Evolutionary conservation across 2,329 filamentous ascomycete genomes (phyloP).

Genomic region (Chrysoporthe austroafricana): DNA sequence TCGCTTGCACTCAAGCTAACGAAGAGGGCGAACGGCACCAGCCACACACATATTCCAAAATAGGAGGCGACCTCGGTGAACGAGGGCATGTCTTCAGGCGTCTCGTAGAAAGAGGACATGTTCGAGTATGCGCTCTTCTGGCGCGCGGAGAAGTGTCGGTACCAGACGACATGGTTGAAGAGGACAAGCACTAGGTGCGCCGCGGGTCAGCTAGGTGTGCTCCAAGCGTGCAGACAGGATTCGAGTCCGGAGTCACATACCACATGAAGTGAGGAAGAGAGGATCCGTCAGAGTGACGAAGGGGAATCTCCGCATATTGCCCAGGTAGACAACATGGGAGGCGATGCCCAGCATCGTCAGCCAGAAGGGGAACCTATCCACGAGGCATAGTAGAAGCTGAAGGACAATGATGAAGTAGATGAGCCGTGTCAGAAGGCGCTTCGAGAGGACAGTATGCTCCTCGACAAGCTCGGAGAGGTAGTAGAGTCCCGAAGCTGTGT

Average conservation of each 20-base stretch:
- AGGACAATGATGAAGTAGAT: slow-evolving; percentile 81
- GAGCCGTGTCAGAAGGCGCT: slow-evolving; percentile 80
- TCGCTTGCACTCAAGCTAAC: slow-evolving; percentile 93
- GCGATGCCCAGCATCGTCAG: slow-evolving; percentile 75
- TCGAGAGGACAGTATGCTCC: slow-evolving; percentile 92
- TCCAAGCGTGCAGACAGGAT: background rate
- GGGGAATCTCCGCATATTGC: slow-evolving; percentile 76
- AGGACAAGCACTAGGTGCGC: slow-evolving; percentile 70
- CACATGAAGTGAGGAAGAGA: slow-evolving; percentile 80
- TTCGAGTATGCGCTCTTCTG: slow-evolving; percentile 62
- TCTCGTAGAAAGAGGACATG: slow-evolving; percentile 65
- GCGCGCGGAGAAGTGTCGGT: slow-evolving; percentile 80
- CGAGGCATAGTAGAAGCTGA: slow-evolving; percentile 73
- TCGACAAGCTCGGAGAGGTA: slow-evolving; percentile 98
- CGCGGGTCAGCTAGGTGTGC: slow-evolving; percentile 5
- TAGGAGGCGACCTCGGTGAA: slow-evolving; percentile 96
- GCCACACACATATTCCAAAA: slow-evolving; percentile 95
- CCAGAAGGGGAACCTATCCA: slow-evolving; percentile 84
- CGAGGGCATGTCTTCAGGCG: slow-evolving; percentile 66
- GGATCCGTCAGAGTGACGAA: slow-evolving; percentile 87
- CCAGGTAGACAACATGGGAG: slow-evolving; percentile 84
- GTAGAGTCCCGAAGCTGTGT: slow-evolving; percentile 88
- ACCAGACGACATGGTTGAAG: slow-evolving; percentile 94
- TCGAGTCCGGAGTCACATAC: slow-evolving; percentile 51
- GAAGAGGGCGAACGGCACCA: slow-evolving; percentile 93